Base-by-base conservation (phyloP, 805 yeast species). In the Kodamaea laetipori region DNA sequence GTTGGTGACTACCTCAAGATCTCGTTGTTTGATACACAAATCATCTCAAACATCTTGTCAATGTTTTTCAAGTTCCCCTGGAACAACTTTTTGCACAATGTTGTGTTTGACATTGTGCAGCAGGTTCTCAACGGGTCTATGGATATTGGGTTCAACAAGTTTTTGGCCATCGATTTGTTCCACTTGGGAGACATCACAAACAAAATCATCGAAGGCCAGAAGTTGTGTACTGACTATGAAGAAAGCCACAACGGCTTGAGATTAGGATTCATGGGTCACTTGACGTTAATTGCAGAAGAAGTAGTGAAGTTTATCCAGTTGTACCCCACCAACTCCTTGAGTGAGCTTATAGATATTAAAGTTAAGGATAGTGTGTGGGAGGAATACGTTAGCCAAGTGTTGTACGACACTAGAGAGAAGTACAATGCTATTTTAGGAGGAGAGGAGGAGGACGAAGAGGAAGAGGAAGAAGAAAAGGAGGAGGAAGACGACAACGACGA, bases 361-460 rank as follows among this genome's bases (percentile, higher is more conserved):
- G 60, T 71, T 23, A 67, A 67, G 44, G 70, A 67, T 45, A 64
- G 58, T 15, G 78, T 73, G 9, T 90, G 98, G 98, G 80, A 80
- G 41, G 74, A 80, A 37, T 94, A 92, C 61, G 95, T 89, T 6
- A 84, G 83, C 46, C 83, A 85, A 46, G 84, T 89, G 1, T 71
- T 94, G 48, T 86, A 85, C 49, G 95, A 88, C 55, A 89, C 95
- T 2, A 77, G 99, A 52, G 95, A 90, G 60, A 90, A 90, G 67
- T 94, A 94, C 65, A 94, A 92, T 63, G 90, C 96, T 8, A 85
- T 92, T 24, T 73, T 94, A 33, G 99, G 99, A 15, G 95, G 92
- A n/a, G 78, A 72, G 16, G 80, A 71, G 19, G 75, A 71, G 40
- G 74, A 73, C 16, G 82, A 76, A 2, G 64, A 60, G 1, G 66